phyloP scores from a whole-genome alignment of 371 early-diverging fungal genomes.

The Mortierella sp. region DNA sequence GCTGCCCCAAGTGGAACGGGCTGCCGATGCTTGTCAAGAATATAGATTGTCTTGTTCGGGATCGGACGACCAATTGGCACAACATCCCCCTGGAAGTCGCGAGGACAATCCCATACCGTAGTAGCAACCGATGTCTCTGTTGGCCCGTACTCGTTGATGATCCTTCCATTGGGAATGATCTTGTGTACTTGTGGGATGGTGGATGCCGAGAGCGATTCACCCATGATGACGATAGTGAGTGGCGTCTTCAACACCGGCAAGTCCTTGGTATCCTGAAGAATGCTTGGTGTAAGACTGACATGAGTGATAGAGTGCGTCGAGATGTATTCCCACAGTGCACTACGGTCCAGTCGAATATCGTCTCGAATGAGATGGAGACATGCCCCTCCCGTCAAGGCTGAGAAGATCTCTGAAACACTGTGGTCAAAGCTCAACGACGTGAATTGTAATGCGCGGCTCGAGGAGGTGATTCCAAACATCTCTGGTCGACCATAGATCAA shows the following conservation, averaged over 20 bases:
- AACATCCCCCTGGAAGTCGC: neutral
- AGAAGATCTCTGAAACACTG: conserved; percentile 8
- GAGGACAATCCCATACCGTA: neutral
- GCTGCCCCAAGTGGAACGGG: conserved; percentile 29
- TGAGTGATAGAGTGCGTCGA: neutral
- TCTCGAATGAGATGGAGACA: neutral
- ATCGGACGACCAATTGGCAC: conserved; percentile 10
- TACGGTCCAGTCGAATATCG: neutral
- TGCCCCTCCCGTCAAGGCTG: neutral
- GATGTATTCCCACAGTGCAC: neutral
- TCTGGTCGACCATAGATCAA: neutral
- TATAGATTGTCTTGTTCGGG: conserved; percentile 1
- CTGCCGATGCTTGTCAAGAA: neutral
- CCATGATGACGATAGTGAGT: neutral
- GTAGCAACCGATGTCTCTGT: conserved; percentile 11
- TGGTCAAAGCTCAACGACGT: conserved; percentile 9
- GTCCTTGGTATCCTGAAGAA: conserved; percentile 9
- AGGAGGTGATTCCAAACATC: neutral
- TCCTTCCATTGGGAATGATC: neutral
- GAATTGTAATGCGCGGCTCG: conserved; percentile 7
- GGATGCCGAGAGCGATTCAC: conserved; percentile 1
- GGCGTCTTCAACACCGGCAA: neutral
- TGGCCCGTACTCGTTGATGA: conserved; percentile 16
- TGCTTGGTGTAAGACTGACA: neutral
- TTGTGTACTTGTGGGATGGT: neutral